phyloP scores from a whole-genome alignment of 352 stramenopile species.

The Aphanomyces invadans region DNA sequence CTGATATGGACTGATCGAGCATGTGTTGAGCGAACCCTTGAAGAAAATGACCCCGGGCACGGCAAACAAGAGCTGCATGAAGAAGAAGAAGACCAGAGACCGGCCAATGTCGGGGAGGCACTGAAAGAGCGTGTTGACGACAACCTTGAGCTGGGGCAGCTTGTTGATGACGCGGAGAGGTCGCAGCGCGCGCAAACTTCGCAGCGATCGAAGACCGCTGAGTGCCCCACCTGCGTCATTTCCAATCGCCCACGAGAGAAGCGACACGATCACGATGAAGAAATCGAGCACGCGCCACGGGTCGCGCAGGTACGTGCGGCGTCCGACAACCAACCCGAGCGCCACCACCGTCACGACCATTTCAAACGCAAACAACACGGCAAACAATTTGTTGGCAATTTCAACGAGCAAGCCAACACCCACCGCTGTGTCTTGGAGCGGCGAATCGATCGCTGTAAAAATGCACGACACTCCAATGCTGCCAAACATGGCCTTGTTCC shows the following conservation, averaged over 20 bases:
- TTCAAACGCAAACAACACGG: constrained; percentile 76
- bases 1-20: constrained; percentile 29
- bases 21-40: constrained; percentile 85
- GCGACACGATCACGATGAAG: constrained; percentile 77
- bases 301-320: constrained; percentile 69
- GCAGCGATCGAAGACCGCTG: constrained; percentile 76
- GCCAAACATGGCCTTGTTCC: neutral
- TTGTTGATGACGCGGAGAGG: constrained; percentile 88
- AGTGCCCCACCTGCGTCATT: constrained; percentile 55
- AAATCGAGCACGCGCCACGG: constrained; percentile 88
- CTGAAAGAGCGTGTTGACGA: constrained; percentile 87
- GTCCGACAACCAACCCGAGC: constrained; percentile 58
- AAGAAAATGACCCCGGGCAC: constrained; percentile 92
- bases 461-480: constrained; percentile 55
- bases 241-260: constrained; percentile 50
- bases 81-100: constrained; percentile 79
- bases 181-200: constrained; percentile 78
- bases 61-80: constrained; percentile 91
- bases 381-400: constrained; percentile 65
- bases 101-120: constrained; percentile 87
- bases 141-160: constrained; percentile 76
- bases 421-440: constrained; percentile 50
- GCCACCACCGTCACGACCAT: constrained; percentile 87
- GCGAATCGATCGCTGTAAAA: constrained; percentile 80
- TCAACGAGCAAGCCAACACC: constrained; percentile 37